Evolutionary conservation across 805 yeast species (phyloP).

Genomic region (Spathaspora arborariae): DNA sequence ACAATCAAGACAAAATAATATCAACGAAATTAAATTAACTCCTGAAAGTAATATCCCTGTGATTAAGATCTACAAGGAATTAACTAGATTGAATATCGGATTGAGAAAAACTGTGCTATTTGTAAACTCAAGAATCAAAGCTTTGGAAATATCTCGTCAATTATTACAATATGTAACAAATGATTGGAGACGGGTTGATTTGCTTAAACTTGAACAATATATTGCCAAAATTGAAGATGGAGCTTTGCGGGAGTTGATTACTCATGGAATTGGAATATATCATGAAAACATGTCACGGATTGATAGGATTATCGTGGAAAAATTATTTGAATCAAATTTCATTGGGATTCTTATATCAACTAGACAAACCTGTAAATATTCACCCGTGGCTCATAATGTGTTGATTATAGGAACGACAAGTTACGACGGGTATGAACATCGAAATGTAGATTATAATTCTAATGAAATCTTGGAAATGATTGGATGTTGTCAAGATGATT

Average conservation of each 20-base stretch:
- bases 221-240: conserved; percentile 45
- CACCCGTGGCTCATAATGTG: conserved; percentile 54
- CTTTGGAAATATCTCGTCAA: conserved; percentile 49
- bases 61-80: conserved; percentile 3
- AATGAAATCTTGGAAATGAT: conserved; percentile 65
- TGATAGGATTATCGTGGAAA: conserved; percentile 56
- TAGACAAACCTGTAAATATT: conserved; percentile 47
- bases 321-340: conserved; percentile 46
- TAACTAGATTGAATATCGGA: not conserved
- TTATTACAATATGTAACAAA: conserved; percentile 27
- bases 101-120: conserved; percentile 43
- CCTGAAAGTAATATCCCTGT: conserved; percentile 9
- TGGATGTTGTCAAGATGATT: conserved; percentile 39
- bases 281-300: conserved; percentile 52
- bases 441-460: conserved; percentile 65
- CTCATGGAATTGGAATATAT: conserved; percentile 61
- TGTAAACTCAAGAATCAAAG: conserved; percentile 52
- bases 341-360: conserved; percentile 59
- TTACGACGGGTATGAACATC: conserved; percentile 70
- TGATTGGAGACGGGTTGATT: conserved; percentile 13
- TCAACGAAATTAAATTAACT: conserved; percentile 55
- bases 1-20: conserved; percentile 49
- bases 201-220: conserved; percentile 29
- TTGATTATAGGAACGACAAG: conserved; percentile 67
- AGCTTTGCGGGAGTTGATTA: conserved; percentile 39